phyloP scores from a whole-genome alignment of 2,329 filamentous ascomycete genomes.

The Colletotrichum truncatum region DNA sequence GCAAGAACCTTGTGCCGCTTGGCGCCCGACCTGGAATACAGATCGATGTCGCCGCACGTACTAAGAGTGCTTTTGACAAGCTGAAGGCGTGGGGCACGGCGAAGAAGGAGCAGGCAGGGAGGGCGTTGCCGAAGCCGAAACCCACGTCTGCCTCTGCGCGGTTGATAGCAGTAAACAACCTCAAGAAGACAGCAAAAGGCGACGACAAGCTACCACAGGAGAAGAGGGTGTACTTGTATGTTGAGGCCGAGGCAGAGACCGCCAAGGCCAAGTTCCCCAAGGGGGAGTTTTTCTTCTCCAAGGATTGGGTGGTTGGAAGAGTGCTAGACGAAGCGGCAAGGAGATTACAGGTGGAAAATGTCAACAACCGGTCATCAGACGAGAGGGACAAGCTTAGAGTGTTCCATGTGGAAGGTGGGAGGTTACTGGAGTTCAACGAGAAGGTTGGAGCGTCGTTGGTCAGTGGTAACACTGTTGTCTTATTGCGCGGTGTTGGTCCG shows the following conservation, averaged over 20 bases:
- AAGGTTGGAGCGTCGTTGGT: constrained; percentile 79
- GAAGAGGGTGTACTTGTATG: constrained; percentile 89
- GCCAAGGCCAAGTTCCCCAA: constrained; percentile 84
- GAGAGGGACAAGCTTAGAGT: constrained; percentile 85
- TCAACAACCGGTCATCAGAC: constrained; percentile 80
- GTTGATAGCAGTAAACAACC: constrained; percentile 74
- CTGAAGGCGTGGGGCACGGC: constrained; percentile 83
- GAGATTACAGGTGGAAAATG: constrained; percentile 80
- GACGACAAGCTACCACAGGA: constrained; percentile 82
- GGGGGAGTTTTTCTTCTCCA: constrained; percentile 82
- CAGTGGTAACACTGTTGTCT: constrained; percentile 89
- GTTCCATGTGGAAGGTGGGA: constrained; percentile 91
- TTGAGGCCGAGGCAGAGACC: constrained; percentile 90
- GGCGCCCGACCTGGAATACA: constrained; percentile 56
- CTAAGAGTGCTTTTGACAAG: constrained; percentile 78
- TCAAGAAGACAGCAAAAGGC: constrained; percentile 91
- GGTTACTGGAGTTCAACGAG: constrained; percentile 87
- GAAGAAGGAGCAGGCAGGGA: constrained; percentile 71
- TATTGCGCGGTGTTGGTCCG: constrained; percentile 86
- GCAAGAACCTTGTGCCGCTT: constrained; percentile 74
- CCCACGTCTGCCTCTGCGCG: constrained; percentile 71
- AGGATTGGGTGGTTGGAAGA: constrained; percentile 90
- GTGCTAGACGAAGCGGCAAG: constrained; percentile 82
- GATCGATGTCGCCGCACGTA: constrained; percentile 68
- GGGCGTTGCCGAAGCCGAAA: constrained; percentile 70